A percentile compares a stretch with the other conserved stretches of the same genome.
These are phyloP conservation scores for Fomitopsis serialis DNA, from an alignment of 768 basidiomycete species.

Conservation along the genomic window DNA sequence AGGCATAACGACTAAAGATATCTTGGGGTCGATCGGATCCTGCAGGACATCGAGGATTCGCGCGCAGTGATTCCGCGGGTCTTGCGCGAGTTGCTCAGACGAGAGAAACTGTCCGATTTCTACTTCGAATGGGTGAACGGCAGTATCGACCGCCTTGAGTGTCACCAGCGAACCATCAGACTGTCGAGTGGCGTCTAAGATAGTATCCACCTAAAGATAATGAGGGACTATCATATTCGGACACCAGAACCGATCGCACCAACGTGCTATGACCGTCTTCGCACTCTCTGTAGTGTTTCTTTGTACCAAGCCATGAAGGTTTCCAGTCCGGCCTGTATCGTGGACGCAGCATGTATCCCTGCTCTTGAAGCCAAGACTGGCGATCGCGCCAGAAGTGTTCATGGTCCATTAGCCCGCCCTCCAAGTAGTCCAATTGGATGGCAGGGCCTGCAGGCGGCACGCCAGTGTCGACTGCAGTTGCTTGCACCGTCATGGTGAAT, in stretches of 20 bases:
- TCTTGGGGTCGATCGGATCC: slow-evolving; percentile 6
- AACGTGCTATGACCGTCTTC: slow-evolving; percentile 4
- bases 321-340: slow-evolving; percentile 20
- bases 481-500: too few species aligned
- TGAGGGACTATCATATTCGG: too few species aligned
- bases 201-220: background rate
- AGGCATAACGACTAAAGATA: slow-evolving; percentile 29
- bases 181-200: slow-evolving; percentile 19
- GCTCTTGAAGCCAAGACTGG: slow-evolving; percentile 9
- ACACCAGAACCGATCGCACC: background rate
- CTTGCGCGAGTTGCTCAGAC: slow-evolving; percentile 12
- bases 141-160: slow-evolving; percentile 15
- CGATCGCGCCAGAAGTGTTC: slow-evolving; percentile 12
- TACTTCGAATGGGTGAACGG: slow-evolving; percentile 18
- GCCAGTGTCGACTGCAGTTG: too few species aligned
- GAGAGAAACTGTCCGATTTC: slow-evolving; percentile 22
- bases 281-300: background rate
- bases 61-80: slow-evolving; percentile 23
- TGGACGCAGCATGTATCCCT: slow-evolving; percentile 11
- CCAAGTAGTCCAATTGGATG: background rate
- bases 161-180: slow-evolving; percentile 15
- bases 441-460: too few species aligned
- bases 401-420: background rate
- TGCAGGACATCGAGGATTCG: slow-evolving; percentile 19
- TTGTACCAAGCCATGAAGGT: slow-evolving; percentile 19